Evolutionary conservation across 169 alveolate genomes (phyloP), one percentile per base, ranked within the genome.

Genomic region (Plasmodium cynomolgi): DNA sequence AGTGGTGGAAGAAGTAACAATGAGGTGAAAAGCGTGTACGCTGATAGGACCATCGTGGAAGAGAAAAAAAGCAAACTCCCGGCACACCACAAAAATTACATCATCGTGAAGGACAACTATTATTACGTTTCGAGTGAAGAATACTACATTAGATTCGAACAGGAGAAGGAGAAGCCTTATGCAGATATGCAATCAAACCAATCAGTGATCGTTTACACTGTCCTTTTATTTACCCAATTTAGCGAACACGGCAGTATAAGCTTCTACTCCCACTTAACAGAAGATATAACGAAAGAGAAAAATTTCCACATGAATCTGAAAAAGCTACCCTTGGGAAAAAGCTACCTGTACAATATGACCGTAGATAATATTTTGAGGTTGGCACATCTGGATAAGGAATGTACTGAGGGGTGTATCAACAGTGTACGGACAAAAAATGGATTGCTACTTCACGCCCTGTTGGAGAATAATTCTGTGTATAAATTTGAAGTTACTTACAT

Each of bases 91-190:
- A 86, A 86, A 31, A 50, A 74, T 34, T 86, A 86, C 44, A 86
- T 86, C 44, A 47, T 86, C 23, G 50, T 86, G 37, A 86, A 56
- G 31, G 93, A 86, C 5, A 86, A 86, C 47, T 86, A 86, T 77
- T 54, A 37, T 29, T 86, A 86, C 71, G 37, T 68, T n/a, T n/a
- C 86, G 17, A 75, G 81, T 50, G 93, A 58, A 13, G 84, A 86
- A 29, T 86, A 56, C 71, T 33, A 75, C 47, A 37, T 75, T 50
- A 20, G 56, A 26, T 68, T 68, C 29, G 17, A 54, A 44, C 41
- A 56, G 11, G 68, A 41, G 9, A 20, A 11, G 44, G 71, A 86
- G n/a, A 71, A 86, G 7, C 29, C 17, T 2, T 50, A 77, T 86
- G 31, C 44, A 6, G 74, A 86, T 41, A 7, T 44, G n/a, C 77